These are phyloP conservation scores for Microcera coccophila DNA, from an alignment of 2,329 filamentous ascomycete species.

Conservation along the genomic window DNA sequence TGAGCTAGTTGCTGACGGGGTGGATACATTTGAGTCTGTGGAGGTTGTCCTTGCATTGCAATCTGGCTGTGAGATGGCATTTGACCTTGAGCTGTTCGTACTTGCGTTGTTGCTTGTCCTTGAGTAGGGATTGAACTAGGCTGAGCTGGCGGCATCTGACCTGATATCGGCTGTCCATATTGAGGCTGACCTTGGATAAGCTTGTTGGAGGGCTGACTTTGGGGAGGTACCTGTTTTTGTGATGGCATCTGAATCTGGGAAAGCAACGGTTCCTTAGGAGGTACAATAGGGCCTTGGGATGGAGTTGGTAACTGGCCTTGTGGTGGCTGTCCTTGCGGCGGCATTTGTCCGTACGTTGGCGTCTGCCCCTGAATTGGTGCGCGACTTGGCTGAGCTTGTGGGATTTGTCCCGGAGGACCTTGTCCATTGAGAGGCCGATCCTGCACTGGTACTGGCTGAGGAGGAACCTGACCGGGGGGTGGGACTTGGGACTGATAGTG, in stretches of 20 bases:
- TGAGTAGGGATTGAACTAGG: neutral
- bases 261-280: neutral
- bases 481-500: slow-evolving; percentile 3
- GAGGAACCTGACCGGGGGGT: slow-evolving; percentile 2
- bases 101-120: neutral
- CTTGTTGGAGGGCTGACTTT: too few relatives aligned
- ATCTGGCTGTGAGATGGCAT: slow-evolving; percentile 7
- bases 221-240: neutral
- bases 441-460: slow-evolving; percentile 3
- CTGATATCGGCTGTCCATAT: too few relatives aligned
- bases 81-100: neutral
- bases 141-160: slow-evolving; percentile 2
- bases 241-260: neutral
- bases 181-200: neutral
- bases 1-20: neutral
- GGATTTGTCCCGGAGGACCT: neutral
- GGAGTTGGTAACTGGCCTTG: neutral
- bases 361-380: neutral
- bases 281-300: too few relatives aligned
- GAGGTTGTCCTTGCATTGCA: slow-evolving; percentile 1
- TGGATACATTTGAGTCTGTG: slow-evolving; percentile 2
- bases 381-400: neutral
- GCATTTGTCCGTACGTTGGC: slow-evolving; percentile 1
- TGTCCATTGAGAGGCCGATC: slow-evolving; percentile 6
- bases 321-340: slow-evolving; percentile 2